phyloP scores from a whole-genome alignment of 176 grass and related monocot genomes.

The Microstegium vimineum region DNA sequence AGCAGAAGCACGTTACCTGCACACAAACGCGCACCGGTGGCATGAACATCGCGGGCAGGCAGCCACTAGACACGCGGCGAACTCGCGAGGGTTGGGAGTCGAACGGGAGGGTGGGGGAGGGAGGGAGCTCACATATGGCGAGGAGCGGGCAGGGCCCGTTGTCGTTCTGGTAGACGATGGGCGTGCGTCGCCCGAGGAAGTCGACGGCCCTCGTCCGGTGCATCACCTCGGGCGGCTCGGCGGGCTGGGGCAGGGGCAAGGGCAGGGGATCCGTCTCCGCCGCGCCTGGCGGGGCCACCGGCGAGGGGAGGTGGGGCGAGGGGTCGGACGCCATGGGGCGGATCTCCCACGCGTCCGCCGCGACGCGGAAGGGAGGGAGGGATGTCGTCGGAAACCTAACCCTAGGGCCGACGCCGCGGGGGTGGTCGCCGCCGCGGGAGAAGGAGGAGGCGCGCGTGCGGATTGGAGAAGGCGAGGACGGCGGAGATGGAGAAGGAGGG shows the following conservation, averaged over 20 bases:
- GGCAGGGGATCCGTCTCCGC: slow-evolving; percentile 4
- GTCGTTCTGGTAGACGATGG: slow-evolving; percentile 96
- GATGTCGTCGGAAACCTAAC: slow-evolving; percentile 10
- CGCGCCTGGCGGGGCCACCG: slow-evolving; percentile 32
- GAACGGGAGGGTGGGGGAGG: not conserved
- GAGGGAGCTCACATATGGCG: slow-evolving; percentile 70
- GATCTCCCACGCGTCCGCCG: slow-evolving; percentile 37
- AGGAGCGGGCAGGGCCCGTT: slow-evolving; percentile 97
- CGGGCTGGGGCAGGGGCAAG: slow-evolving; percentile 1
- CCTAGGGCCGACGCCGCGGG: slow-evolving; percentile 7
- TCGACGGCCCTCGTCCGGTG: slow-evolving; percentile 86
- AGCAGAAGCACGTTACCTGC: slow-evolving; percentile 93
- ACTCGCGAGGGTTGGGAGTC: not conserved
- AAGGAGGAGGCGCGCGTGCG: not conserved
- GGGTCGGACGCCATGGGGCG: slow-evolving; percentile 31
- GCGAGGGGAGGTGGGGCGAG: slow-evolving; percentile 16
- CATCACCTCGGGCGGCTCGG: slow-evolving; percentile 50
- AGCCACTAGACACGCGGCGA: not conserved
- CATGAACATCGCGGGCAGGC: not conserved
- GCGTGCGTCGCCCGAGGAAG: slow-evolving; percentile 80
- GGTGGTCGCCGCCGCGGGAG: slow-evolving; percentile 22
- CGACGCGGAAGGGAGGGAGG: not conserved
- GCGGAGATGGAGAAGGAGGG: not conserved
- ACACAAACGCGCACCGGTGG: not conserved
- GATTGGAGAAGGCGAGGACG: slow-evolving; percentile 28